phyloP scores from a whole-genome alignment of 179 eudicot species.

The Patellifolia procumbens region DNA sequence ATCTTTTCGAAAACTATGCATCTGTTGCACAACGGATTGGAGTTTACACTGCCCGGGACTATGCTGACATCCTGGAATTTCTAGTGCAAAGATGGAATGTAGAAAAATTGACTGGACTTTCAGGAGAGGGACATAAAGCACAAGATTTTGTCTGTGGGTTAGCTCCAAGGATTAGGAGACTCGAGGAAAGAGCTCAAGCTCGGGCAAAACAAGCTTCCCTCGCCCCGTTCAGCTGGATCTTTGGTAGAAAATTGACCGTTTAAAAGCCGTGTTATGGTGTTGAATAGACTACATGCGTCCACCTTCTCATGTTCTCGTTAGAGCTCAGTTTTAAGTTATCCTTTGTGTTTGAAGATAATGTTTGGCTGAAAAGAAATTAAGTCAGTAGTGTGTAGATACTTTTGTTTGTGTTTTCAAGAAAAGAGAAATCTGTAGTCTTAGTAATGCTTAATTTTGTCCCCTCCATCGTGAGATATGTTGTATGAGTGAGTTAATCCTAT shows the following conservation, averaged over 20 bases:
- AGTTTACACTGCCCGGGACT: constrained; percentile 52
- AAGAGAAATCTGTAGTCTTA: constrained; percentile 9
- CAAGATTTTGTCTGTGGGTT: constrained; percentile 45
- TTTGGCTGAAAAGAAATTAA: constrained; percentile 23
- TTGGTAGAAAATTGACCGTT: constrained; percentile 36
- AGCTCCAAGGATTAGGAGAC: constrained; percentile 51
- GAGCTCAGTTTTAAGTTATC: constrained; percentile 13
- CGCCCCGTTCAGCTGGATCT: constrained; percentile 52
- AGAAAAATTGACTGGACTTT: constrained; percentile 36
- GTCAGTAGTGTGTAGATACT: constrained; percentile 35
- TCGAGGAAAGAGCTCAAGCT: constrained; percentile 52
- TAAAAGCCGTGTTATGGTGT: not conserved
- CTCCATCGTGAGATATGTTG: constrained; percentile 13
- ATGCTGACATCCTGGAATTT: constrained; percentile 49
- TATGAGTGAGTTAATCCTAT: constrained; percentile 18
- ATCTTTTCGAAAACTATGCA: constrained; percentile 47
- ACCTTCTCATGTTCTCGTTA: not conserved
- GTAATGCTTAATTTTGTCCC: constrained; percentile 28
- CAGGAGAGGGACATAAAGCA: constrained; percentile 45
- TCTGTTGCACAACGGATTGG: constrained; percentile 51
- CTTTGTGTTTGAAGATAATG: constrained; percentile 24
- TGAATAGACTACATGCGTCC: not conserved
- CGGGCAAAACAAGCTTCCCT: constrained; percentile 40
- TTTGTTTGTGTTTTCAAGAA: constrained; percentile 16
- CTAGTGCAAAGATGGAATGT: constrained; percentile 50